Evolutionary conservation across 1,284 basidiomycete genomes (phyloP).

Genomic region (Leccinum glutinopallens): DNA sequence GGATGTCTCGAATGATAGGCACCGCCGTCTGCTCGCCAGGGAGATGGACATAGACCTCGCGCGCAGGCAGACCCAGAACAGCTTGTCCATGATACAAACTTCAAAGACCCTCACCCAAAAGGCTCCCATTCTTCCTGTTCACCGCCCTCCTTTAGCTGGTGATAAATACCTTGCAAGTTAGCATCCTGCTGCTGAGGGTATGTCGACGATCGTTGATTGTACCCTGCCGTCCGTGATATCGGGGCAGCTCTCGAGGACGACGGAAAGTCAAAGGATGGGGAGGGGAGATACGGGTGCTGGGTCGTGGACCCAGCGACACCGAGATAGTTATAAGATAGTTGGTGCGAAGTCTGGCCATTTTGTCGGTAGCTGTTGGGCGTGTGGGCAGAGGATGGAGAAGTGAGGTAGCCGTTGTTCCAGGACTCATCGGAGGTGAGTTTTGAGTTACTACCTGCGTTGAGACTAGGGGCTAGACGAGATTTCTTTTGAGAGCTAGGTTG

Average conservation of each 20-base stretch:
- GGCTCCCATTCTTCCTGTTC: constrained; percentile 34
- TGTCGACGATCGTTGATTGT: constrained; percentile 30
- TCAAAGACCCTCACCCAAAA: constrained; percentile 37
- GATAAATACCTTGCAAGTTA: constrained; percentile 37
- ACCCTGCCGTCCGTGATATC: constrained; percentile 25
- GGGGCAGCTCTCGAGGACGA: constrained; percentile 31
- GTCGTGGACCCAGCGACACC: constrained; percentile 22
- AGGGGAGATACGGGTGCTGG: constrained; percentile 30
- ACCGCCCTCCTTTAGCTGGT: constrained; percentile 29
- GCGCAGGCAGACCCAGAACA: too few species aligned
- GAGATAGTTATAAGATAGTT: constrained; percentile 28
- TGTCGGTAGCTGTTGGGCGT: constrained; percentile 32
- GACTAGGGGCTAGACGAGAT: constrained; percentile 33
- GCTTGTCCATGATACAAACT: not conserved
- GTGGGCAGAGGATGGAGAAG: constrained; percentile 35
- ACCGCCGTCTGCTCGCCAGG: too few species aligned
- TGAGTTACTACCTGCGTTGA: constrained; percentile 23
- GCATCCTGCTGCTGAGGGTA: constrained; percentile 35
- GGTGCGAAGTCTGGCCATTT: constrained; percentile 34
- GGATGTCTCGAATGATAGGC: too few species aligned
- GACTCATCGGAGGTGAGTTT: constrained; percentile 35
- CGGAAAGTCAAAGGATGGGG: constrained; percentile 34
- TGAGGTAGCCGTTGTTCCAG: constrained; percentile 33
- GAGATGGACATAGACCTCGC: too few species aligned
- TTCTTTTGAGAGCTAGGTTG: constrained; percentile 32